A percentile compares a stretch with the other conserved stretches of the same genome.
phyloP scores from a whole-genome alignment of 1,139 yeast species.

The Saccharomyces hybrid region DNA sequence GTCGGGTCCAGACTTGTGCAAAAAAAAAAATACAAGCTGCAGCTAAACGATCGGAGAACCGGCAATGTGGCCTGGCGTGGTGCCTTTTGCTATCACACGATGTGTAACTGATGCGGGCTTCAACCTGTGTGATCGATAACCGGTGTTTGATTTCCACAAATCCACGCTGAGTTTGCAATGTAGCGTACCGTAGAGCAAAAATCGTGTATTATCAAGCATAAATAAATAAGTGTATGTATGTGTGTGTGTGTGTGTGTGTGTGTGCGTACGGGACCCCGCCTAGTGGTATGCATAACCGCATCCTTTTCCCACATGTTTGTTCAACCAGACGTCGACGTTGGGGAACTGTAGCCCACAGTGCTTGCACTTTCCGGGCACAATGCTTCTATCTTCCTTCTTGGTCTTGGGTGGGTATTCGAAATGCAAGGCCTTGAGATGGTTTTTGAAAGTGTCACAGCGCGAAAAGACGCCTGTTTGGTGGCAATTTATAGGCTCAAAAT shows the following conservation, averaged over 20 bases:
- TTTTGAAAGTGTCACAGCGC: conserved; percentile 84
- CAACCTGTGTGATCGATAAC: too few species aligned
- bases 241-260: background rate
- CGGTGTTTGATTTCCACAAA: too few species aligned
- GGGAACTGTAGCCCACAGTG: conserved; percentile 58
- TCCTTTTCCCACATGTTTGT: conserved; percentile 57
- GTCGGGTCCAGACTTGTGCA: background rate
- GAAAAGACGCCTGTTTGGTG: conserved; percentile 79
- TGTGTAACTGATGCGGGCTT: too few species aligned
- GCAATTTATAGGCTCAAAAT: conserved; percentile 36
- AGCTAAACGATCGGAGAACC: background rate
- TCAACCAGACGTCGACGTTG: conserved; percentile 73
- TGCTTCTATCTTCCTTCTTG: conserved; percentile 60
- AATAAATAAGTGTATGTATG: background rate
- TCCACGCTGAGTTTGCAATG: too few species aligned
- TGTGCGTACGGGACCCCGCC: background rate
- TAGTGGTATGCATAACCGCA: conserved; percentile 35
- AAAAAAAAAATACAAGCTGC: background rate
- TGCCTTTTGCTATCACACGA: too few species aligned
- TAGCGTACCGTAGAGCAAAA: background rate
- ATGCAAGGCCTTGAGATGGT: conserved; percentile 81
- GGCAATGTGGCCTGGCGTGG: too few species aligned
- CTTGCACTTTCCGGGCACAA: conserved; percentile 65
- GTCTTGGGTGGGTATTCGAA: conserved; percentile 83
- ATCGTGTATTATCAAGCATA: background rate